A percentile compares a stretch with the other conserved stretches of the same genome.
These are phyloP conservation scores for Arxiozyma slooffiae DNA, from an alignment of 1,139 yeast species.

Conservation along the genomic window DNA sequence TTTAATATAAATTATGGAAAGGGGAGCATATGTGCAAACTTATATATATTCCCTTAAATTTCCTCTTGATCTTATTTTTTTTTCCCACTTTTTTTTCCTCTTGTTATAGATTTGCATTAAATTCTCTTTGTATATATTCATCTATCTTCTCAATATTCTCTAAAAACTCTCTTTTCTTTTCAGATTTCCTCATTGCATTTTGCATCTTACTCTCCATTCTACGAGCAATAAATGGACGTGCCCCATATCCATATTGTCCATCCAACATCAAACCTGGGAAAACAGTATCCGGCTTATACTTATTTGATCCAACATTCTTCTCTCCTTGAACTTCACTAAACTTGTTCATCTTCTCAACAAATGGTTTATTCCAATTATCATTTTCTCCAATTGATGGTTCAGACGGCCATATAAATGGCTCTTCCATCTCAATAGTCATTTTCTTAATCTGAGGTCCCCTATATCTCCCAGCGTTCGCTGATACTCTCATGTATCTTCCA, in stretches of 20 bases:
- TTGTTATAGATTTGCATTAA: background rate
- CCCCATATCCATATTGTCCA: conserved; percentile 36
- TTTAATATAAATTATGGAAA: too few relatives aligned
- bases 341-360: conserved; percentile 33
- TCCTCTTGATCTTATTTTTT: too few relatives aligned
- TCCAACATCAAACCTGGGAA: conserved; percentile 57
- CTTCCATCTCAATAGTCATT: conserved; percentile 90
- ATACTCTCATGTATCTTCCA: conserved; percentile 54
- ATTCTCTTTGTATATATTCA: background rate
- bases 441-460: conserved; percentile 78
- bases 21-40: too few relatives aligned
- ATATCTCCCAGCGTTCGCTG: conserved; percentile 58
- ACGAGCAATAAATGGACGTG: conserved; percentile 63
- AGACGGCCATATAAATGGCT: conserved; percentile 91
- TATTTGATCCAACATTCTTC: conserved; percentile 55
- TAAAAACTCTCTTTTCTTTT: background rate
- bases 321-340: conserved; percentile 37
- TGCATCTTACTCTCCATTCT: conserved; percentile 11
- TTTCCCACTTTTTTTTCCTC: background rate
- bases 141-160: background rate
- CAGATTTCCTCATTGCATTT: background rate
- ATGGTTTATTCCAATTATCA: conserved; percentile 31
- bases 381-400: conserved; percentile 40
- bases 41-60: too few relatives aligned
- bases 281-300: conserved; percentile 54